phyloP scores from a whole-genome alignment of 805 yeast genomes.

The Metschnikowia corniflorae region DNA sequence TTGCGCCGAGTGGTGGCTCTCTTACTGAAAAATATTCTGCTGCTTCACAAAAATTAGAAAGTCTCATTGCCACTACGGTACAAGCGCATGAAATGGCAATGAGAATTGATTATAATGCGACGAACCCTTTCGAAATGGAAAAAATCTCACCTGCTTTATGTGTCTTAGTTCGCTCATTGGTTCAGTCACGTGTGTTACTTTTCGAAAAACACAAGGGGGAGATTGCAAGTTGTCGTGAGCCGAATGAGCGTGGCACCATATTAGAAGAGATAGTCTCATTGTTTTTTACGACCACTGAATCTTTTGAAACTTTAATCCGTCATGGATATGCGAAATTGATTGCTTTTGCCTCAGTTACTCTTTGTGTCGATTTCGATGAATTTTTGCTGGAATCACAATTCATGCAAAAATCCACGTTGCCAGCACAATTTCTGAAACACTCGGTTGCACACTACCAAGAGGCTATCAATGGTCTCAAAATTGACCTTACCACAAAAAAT shows the following conservation, averaged over 20 bases:
- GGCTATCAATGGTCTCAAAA: not conserved
- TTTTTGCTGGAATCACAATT: conserved; percentile 2
- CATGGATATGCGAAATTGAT: conserved; percentile 29
- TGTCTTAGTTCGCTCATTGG: conserved; percentile 37
- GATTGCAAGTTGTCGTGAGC: no score
- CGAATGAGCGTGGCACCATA: no score
- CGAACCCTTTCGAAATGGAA: conserved; percentile 23
- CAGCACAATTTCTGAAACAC: not conserved
- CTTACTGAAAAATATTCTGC: no score
- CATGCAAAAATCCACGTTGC: not conserved
- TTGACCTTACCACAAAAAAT: conserved; percentile 1
- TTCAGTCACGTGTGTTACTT: conserved; percentile 33
- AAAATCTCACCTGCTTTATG: conserved; percentile 27
- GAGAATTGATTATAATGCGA: conserved; percentile 41
- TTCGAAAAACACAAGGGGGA: conserved; percentile 5
- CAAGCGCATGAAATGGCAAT: conserved; percentile 58
- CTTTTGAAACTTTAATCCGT: conserved; percentile 35
- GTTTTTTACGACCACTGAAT: conserved; percentile 44
- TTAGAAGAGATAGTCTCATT: conserved; percentile 38
- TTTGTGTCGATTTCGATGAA: conserved; percentile 16
- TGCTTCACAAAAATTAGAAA: no score
- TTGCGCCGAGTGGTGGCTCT: no score
- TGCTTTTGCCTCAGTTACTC: conserved; percentile 18
- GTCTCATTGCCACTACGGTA: conserved; percentile 44
- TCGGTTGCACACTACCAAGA: conserved; percentile 1